Conservation (phyloP, 148 eudicot genomes). For the Vaccinium vitisidaea region DNA sequence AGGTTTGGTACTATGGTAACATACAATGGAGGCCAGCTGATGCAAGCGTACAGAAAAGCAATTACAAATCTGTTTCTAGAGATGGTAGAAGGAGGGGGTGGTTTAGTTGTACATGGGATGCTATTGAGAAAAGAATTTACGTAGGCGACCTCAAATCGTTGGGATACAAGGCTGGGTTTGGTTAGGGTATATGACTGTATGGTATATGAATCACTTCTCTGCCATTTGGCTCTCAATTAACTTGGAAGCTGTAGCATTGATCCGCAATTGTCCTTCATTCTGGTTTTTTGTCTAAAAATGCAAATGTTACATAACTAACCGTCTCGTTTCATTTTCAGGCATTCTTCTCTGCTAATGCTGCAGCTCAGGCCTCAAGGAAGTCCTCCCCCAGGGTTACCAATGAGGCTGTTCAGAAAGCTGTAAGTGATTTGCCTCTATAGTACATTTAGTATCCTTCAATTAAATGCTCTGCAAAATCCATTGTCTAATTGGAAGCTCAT, state of each 20-base stretch:
- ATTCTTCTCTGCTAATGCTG: constrained; percentile 84
- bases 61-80: neutral
- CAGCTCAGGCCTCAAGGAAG: constrained; percentile 84
- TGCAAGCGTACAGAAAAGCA: neutral
- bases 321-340: constrained; percentile 43
- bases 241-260: neutral
- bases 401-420: constrained; percentile 90
- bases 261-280: neutral
- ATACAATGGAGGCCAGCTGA: neutral
- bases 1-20: neutral
- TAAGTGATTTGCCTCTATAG: constrained; percentile 38
- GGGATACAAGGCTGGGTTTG: neutral
- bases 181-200: neutral
- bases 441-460: neutral
- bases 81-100: neutral
- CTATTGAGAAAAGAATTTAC: neutral
- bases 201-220: neutral
- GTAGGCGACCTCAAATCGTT: neutral
- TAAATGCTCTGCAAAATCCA: neutral
- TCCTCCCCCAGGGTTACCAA: constrained; percentile 89
- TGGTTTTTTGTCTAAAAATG: neutral
- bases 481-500: neutral
- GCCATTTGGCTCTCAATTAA: neutral
- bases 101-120: neutral
- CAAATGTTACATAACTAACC: neutral